Evolutionary conservation across 192 early-diverging fungal genomes (phyloP).

Genomic region (Entomortierella lignicola): DNA sequence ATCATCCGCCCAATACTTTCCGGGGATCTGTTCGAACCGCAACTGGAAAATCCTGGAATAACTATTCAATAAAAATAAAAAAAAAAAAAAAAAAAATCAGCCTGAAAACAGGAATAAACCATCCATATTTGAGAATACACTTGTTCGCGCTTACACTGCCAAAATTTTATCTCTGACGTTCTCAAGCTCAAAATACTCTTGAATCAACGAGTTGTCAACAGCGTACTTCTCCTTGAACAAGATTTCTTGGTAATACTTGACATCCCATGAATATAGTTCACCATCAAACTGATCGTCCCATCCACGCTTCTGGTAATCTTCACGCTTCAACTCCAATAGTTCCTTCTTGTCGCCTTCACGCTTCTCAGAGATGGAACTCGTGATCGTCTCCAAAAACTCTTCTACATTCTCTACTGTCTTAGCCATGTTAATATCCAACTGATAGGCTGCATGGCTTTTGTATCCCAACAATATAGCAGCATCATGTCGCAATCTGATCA

Average conservation of each 20-base stretch:
- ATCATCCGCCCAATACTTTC: slow-evolving; percentile 79
- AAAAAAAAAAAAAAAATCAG: neutral
- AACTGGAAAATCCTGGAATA: slow-evolving; percentile 81
- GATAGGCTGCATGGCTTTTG: slow-evolving; percentile 74
- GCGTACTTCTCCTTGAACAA: slow-evolving; percentile 78
- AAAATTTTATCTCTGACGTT: slow-evolving; percentile 66
- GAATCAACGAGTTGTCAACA: slow-evolving; percentile 83
- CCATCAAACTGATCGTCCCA: slow-evolving; percentile 68
- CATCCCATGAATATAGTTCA: slow-evolving; percentile 78
- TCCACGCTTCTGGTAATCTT: slow-evolving; percentile 53
- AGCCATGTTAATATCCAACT: slow-evolving; percentile 88
- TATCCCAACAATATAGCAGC: slow-evolving; percentile 75
- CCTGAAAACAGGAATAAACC: slow-evolving; percentile 17
- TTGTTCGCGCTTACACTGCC: slow-evolving; percentile 46
- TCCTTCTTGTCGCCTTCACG: slow-evolving; percentile 68
- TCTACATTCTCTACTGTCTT: slow-evolving; percentile 72
- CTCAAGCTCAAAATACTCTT: slow-evolving; percentile 76
- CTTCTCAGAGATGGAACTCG: slow-evolving; percentile 64
- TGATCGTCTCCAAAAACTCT: slow-evolving; percentile 75
- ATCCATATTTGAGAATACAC: no score
- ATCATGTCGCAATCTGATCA: slow-evolving; percentile 62
- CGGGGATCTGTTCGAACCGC: slow-evolving; percentile 71
- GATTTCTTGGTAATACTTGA: slow-evolving; percentile 77
- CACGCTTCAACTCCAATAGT: slow-evolving; percentile 74
- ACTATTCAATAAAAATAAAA: slow-evolving; percentile 40